These are phyloP conservation scores for Pichia sp. DNA, from an alignment of 1,139 yeast species.

Conservation along the genomic window DNA sequence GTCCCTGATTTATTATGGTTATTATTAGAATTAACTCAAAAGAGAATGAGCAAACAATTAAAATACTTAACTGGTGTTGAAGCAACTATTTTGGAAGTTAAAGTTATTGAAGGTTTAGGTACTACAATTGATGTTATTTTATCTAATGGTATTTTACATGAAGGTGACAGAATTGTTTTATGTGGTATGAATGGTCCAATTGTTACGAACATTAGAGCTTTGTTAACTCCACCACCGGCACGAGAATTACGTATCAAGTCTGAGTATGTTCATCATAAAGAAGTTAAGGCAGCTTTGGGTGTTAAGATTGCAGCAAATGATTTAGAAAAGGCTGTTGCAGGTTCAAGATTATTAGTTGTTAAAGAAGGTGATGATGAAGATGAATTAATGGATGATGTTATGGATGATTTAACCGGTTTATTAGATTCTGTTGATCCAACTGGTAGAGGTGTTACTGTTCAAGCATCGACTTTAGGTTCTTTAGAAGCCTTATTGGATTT, in stretches of 20 bases:
- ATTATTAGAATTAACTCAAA: conserved; percentile 89
- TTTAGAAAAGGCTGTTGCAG: conserved; percentile 97
- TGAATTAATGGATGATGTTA: conserved; percentile 94
- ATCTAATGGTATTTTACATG: conserved; percentile 88
- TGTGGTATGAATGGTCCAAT: conserved; percentile 99
- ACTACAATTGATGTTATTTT: conserved; percentile 96
- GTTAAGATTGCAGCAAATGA: conserved; percentile 98
- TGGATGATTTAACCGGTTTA: conserved; percentile 95
- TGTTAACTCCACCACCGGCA: conserved; percentile 95
- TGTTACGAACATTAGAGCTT: conserved; percentile 93
- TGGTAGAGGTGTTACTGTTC: conserved; percentile 96
- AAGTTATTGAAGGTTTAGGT: conserved; percentile 98
- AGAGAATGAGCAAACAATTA: conserved; percentile 98
- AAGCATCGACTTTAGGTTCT: conserved; percentile 97
- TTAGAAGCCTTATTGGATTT: conserved; percentile 94
- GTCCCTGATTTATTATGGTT: conserved; percentile 97
- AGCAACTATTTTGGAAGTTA: conserved; percentile 96
- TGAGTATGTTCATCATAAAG: conserved; percentile 90
- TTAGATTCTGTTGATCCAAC: conserved; percentile 90
- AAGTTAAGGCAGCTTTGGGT: conserved; percentile 98
- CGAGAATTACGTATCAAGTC: conserved; percentile 94
- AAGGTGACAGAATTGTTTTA: conserved; percentile 90
- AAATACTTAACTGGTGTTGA: conserved; percentile 91
- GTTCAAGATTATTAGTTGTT: conserved; percentile 90
- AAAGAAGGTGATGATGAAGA: conserved; percentile 98